Base-by-base conservation (phyloP, 2,329 filamentous ascomycete genomes). In the Scedosporium apiospermum region DNA sequence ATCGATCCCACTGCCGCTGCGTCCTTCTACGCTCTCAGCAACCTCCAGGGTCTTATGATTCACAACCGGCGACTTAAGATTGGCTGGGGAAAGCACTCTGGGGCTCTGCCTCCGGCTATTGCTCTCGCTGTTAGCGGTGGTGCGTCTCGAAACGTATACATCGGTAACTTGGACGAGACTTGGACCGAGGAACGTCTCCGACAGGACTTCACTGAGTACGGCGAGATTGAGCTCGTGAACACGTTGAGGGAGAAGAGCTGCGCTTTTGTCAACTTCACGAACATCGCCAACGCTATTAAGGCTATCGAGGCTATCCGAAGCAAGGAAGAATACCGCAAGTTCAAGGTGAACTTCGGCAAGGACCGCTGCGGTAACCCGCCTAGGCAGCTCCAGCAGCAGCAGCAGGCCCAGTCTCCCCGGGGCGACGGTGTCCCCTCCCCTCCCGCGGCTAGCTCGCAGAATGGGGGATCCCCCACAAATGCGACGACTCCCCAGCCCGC, bases 311-410 rank as follows among this genome's bases (percentile, higher is more conserved):
- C 93, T 23, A 87, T 99, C 67, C 87, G 95, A 63, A 90, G 92
- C 71, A 92, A 93, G 72, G 95, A 98, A 53, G 95, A 99, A 71
- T 99, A 99, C 82, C 91, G 88, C 76, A 88, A 95, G 70, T 99
- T 99, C 86, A 99, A 99, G 83, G 93, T 99, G 74, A 99, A 99
- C 80, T 99, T 99, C 73, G 95, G 95, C 76, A 99, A 99, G 80
- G 95, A 99, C 73, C 88, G 95, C 63, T 99, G 95, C 71, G 95
- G 95, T 68, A 99, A 99, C 77, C 89, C 95, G 61, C 95, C 95
- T 55, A 88, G 95, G 65, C 95, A 98, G 78, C 83, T 90, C 67
- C 85, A 88, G 73, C 84, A 81, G 66, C 84, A 81, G 66, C 78
- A 88, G 67, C 38, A n/a, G 38, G 79, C 82, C 61, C 83, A 88